phyloP scores from a whole-genome alignment of 805 yeast genomes.

The Lipomyces yamadae region DNA sequence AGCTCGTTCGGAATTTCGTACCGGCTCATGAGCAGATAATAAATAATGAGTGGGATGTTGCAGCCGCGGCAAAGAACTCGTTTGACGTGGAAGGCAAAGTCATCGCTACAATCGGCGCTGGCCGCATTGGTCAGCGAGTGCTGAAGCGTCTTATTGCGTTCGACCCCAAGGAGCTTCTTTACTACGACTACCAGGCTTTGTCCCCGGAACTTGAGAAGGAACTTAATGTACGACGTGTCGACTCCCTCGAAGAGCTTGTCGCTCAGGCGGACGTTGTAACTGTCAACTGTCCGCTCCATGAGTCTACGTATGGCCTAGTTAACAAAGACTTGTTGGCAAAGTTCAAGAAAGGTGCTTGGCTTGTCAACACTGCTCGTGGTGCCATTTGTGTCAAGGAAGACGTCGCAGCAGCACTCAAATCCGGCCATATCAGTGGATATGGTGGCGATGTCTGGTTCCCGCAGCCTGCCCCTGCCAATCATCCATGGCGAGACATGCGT shows the following conservation, averaged over 20 bases:
- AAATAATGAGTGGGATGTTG: slow-evolving; percentile 73
- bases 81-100: slow-evolving; percentile 78
- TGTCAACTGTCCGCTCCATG: slow-evolving; percentile 77
- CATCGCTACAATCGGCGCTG: slow-evolving; percentile 80
- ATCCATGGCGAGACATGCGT: slow-evolving; percentile 75
- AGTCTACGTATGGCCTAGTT: slow-evolving; percentile 67
- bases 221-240: slow-evolving; percentile 68
- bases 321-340: slow-evolving; percentile 67
- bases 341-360: slow-evolving; percentile 74
- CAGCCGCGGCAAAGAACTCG: slow-evolving; percentile 72
- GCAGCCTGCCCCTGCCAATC: slow-evolving; percentile 80
- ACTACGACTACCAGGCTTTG: slow-evolving; percentile 75
- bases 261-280: slow-evolving; percentile 73
- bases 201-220: slow-evolving; percentile 62
- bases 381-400: slow-evolving; percentile 76
- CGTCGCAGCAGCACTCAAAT: slow-evolving; percentile 71
- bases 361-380: slow-evolving; percentile 82
- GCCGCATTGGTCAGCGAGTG: slow-evolving; percentile 78
- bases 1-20: slow-evolving; percentile 72
- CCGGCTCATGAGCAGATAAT: slow-evolving; percentile 76
- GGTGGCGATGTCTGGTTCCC: slow-evolving; percentile 88
- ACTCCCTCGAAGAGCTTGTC: slow-evolving; percentile 62
- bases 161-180: slow-evolving; percentile 72
- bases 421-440: slow-evolving; percentile 75
- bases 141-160: slow-evolving; percentile 73